These are phyloP conservation scores for Aspergillus sp. DNA, from an alignment of 2,329 filamentous ascomycete species.

Conservation along the genomic window DNA sequence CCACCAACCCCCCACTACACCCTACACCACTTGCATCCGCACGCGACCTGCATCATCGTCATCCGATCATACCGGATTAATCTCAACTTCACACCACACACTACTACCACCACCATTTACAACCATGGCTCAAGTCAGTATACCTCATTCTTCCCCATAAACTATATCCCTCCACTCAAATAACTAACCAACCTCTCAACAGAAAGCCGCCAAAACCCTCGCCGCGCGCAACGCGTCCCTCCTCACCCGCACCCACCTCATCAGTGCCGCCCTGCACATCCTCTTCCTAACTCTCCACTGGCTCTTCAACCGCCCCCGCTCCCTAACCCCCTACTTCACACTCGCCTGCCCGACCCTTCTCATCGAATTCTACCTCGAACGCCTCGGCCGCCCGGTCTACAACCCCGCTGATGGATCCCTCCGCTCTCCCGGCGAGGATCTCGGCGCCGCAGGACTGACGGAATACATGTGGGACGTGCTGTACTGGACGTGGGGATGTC, in stretches of 20 bases:
- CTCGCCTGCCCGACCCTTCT: slow-evolving; percentile 73
- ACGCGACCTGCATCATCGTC: slow-evolving; percentile 10
- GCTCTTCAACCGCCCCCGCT: slow-evolving; percentile 62
- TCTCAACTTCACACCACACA: not conserved
- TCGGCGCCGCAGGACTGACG: slow-evolving; percentile 82
- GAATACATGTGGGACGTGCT: slow-evolving; percentile 98
- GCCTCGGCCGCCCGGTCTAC: slow-evolving; percentile 75
- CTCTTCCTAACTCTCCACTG: slow-evolving; percentile 74
- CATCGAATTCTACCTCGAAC: slow-evolving; percentile 85
- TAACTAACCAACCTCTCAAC: slow-evolving; percentile 14
- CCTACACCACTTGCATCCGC: not conserved
- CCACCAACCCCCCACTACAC: not conserved
- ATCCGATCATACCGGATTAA: slow-evolving; percentile 1
- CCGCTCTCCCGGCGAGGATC: slow-evolving; percentile 78
- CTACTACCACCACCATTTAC: not conserved
- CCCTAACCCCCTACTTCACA: slow-evolving; percentile 66
- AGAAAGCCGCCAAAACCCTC: slow-evolving; percentile 58
- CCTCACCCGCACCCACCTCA: slow-evolving; percentile 79
- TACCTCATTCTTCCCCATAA: not conserved
- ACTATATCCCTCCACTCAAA: not conserved
- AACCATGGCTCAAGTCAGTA: slow-evolving; percentile 31
- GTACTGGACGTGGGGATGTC: slow-evolving; percentile 87
- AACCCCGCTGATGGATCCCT: slow-evolving; percentile 66
- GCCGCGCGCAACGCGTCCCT: slow-evolving; percentile 77
- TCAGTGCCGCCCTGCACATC: slow-evolving; percentile 69